A percentile compares a stretch with the other conserved stretches of the same genome.
These are phyloP conservation scores for Podila epigama DNA, from an alignment of 192 early-diverging fungal genomes.

Conservation along the genomic window DNA sequence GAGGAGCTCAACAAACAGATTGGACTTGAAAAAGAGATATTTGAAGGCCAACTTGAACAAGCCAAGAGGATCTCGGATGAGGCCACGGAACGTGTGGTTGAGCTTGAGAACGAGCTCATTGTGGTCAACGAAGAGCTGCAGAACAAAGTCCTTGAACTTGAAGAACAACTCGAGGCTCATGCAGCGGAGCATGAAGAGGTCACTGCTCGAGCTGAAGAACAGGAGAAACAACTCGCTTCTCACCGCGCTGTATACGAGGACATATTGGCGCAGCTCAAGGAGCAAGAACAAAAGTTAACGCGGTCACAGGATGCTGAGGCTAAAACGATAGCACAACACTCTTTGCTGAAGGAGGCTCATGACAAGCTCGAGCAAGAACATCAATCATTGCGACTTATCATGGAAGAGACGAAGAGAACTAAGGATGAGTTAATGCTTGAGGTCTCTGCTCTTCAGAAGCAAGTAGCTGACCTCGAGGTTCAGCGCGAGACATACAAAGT, in stretches of 20 bases:
- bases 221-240: slow-evolving; percentile 33
- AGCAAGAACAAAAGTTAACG: slow-evolving; percentile 7
- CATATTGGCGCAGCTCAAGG: slow-evolving; percentile 33
- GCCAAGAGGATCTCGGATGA: slow-evolving; percentile 18
- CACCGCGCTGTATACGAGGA: slow-evolving; percentile 34
- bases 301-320: not conserved
- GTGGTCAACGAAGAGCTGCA: slow-evolving; percentile 35
- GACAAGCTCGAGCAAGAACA: slow-evolving; percentile 7
- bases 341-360: slow-evolving; percentile 1
- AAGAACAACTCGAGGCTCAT: slow-evolving; percentile 23
- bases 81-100: slow-evolving; percentile 16
- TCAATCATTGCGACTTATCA: slow-evolving; percentile 1
- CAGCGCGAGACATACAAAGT: slow-evolving; percentile 33
- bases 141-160: slow-evolving; percentile 34
- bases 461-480: slow-evolving; percentile 27
- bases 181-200: slow-evolving; percentile 23
- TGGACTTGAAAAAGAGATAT: slow-evolving; percentile 24
- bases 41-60: slow-evolving; percentile 25
- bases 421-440: slow-evolving; percentile 43
- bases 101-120: slow-evolving; percentile 24
- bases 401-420: not conserved
- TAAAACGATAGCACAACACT: slow-evolving; percentile 6
- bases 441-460: slow-evolving; percentile 16
- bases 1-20: slow-evolving; percentile 22
- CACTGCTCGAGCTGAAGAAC: slow-evolving; percentile 23